phyloP scores from a whole-genome alignment of 2,329 filamentous ascomycete genomes.

The Cladobotryum protrusum region DNA sequence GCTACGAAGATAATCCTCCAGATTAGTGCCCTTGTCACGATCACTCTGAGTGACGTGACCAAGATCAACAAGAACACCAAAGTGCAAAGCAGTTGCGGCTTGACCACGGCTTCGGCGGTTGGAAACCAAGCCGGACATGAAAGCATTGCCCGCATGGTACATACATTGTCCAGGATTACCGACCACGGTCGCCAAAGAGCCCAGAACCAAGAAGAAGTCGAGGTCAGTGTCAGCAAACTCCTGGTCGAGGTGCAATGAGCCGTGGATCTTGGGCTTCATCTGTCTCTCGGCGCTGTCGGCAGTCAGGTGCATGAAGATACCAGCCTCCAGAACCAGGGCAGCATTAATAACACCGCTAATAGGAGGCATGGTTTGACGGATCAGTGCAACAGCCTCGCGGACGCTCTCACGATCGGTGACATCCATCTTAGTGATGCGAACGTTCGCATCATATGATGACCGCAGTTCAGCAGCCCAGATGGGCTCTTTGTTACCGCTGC shows the following conservation, averaged over 20 bases:
- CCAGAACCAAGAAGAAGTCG: not conserved
- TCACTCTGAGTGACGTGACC: not conserved
- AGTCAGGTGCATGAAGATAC: not conserved
- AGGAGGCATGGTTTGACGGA: not conserved
- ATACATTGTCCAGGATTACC: not conserved
- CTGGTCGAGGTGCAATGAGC: not conserved
- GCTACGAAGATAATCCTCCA: not conserved
- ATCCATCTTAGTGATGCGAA: no score
- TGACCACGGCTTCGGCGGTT: not conserved
- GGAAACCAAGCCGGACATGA: not conserved
- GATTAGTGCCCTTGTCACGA: not conserved
- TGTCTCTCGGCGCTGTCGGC: not conserved
- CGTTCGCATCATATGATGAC: no score
- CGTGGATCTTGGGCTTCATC: not conserved
- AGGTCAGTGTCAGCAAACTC: not conserved
- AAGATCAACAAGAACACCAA: not conserved
- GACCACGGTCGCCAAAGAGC: not conserved
- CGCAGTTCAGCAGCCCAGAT: no score
- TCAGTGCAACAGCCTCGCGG: not conserved
- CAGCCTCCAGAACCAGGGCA: not conserved
- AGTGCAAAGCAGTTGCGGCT: not conserved
- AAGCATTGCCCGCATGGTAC: slow-evolving; percentile 1
- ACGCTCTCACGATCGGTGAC: no score
- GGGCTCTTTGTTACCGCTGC: no score
- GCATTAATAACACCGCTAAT: not conserved